phyloP scores from a whole-genome alignment of 2,329 filamentous ascomycete genomes.

The Fusarium sp. region DNA sequence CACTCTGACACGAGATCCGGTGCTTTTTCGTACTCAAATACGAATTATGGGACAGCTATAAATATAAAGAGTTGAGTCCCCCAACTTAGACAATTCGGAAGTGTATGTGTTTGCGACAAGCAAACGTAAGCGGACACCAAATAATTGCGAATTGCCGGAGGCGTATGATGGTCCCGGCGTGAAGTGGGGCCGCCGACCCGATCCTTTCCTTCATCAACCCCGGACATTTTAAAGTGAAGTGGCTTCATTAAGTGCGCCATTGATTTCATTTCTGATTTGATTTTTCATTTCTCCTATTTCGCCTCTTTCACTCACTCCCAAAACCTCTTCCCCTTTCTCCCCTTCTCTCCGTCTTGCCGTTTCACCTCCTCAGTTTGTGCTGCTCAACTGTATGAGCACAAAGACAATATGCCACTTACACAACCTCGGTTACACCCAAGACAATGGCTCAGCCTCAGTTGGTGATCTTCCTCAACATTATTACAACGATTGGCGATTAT shows the following conservation, averaged over 20 bases:
- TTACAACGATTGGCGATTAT: background rate
- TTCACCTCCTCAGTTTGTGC: background rate
- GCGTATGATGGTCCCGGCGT: background rate
- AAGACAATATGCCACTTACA: conserved; percentile 5
- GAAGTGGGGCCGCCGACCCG: background rate
- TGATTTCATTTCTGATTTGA: background rate
- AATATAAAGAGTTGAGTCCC: background rate
- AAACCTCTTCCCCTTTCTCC: background rate
- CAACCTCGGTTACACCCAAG: background rate
- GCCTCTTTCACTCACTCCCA: background rate
- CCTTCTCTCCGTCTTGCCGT: background rate
- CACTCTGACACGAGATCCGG: background rate
- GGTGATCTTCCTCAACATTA: background rate
- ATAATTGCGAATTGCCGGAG: background rate
- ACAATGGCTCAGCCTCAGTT: conserved; percentile 1
- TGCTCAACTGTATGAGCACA: background rate
- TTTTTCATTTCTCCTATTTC: background rate
- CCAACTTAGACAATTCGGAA: background rate
- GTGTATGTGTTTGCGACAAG: background rate
- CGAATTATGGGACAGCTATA: background rate
- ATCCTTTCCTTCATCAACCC: background rate
- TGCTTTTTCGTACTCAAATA: background rate
- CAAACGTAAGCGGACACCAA: background rate
- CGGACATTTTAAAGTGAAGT: background rate
- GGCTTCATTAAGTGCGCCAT: conserved; percentile 5